phyloP scores from a whole-genome alignment of 805 yeast species.

The Spathaspora hagerdaliae region DNA sequence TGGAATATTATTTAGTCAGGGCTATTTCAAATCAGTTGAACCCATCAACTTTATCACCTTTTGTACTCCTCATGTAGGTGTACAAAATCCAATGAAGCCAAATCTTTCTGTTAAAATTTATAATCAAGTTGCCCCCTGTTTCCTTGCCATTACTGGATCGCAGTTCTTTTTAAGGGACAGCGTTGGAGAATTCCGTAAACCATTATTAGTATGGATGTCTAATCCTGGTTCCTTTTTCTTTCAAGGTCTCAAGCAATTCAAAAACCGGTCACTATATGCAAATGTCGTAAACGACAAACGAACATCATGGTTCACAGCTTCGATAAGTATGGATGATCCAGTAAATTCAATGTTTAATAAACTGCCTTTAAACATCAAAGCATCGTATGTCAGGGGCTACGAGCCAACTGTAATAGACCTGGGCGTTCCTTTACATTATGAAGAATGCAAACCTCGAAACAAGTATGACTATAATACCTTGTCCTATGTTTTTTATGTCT shows the following conservation, averaged over 20 bases:
- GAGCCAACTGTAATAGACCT: conserved; percentile 56
- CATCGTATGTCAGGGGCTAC: conserved; percentile 45
- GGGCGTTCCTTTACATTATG: conserved; percentile 33
- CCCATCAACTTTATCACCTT: conserved; percentile 56
- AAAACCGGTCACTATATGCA: conserved; percentile 58
- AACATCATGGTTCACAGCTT: conserved; percentile 80
- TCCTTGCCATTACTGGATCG: conserved; percentile 67
- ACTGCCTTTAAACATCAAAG: conserved; percentile 21
- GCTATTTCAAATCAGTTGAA: conserved; percentile 47
- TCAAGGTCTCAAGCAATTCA: conserved; percentile 52
- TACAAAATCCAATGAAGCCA: conserved; percentile 39
- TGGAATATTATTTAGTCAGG: conserved; percentile 49
- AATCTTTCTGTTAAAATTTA: conserved; percentile 45
- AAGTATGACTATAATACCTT: conserved; percentile 1
- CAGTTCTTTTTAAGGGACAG: conserved; percentile 63
- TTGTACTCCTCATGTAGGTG: conserved; percentile 66
- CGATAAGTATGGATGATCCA: conserved; percentile 61
- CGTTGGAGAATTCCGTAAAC: conserved; percentile 19
- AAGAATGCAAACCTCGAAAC: conserved; percentile 2
- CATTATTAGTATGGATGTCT: conserved; percentile 66
- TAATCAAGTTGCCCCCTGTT: conserved; percentile 59
- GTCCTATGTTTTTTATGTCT: conserved; percentile 17
- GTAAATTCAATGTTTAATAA: conserved; percentile 46
- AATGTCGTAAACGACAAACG: conserved; percentile 78
- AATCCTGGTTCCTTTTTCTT: conserved; percentile 56